A percentile compares a stretch with the other conserved stretches of the same genome.
These are phyloP conservation scores for Gracilariopsis chorda DNA, from an alignment of 23 red algal genomes.

Conservation along the genomic window DNA sequence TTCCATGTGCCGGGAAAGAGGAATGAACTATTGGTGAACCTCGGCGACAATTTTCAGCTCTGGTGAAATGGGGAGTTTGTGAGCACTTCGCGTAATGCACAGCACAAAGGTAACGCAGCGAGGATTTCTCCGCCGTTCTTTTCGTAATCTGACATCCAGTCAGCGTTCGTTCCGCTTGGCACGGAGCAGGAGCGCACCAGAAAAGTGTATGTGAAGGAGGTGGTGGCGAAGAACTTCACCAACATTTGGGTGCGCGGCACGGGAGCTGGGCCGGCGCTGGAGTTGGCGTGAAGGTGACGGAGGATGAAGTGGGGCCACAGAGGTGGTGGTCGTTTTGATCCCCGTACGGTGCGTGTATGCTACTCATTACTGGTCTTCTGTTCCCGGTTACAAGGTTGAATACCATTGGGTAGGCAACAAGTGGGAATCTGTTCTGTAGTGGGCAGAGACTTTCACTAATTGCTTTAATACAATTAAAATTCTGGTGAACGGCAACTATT, in stretches of 20 bases:
- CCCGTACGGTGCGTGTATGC: no score
- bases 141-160: neutral
- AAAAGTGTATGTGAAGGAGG: neutral
- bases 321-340: no score
- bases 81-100: neutral
- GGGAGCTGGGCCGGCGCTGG: neutral
- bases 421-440: no score
- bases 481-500: no score
- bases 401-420: no score
- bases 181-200: neutral
- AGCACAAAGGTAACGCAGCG: neutral
- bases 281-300: neutral
- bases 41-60: slow-evolving; percentile 11
- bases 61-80: slow-evolving; percentile 17
- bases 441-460: no score
- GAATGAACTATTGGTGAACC: neutral
- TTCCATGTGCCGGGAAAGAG: slow-evolving; percentile 54
- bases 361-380: no score
- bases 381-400: no score
- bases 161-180: neutral
- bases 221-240: neutral
- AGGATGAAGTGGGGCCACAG: neutral
- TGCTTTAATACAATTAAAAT: no score
- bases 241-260: slow-evolving; percentile 23
- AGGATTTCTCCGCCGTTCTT: slow-evolving; percentile 14